Evolutionary conservation across 306 rosid species (phyloP).

Genomic region (Lathyrus sativus): DNA sequence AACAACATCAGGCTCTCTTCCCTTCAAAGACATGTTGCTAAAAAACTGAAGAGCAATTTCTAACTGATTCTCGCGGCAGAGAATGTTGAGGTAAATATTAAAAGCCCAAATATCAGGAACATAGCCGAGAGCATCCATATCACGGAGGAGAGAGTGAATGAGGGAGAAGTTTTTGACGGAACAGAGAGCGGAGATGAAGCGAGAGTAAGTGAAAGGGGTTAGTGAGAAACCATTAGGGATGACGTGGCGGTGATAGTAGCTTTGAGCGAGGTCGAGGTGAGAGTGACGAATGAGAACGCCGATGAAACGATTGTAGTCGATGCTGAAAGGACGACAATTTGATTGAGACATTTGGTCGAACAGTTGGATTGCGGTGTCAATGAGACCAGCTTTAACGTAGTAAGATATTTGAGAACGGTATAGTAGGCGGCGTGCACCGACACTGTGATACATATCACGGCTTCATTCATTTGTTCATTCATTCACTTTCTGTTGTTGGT

Average conservation of each 20-base stretch:
- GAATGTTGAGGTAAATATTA: constrained; percentile 66
- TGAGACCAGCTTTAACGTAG: constrained; percentile 69
- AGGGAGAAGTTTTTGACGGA: constrained; percentile 50
- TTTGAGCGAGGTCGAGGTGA: constrained; percentile 72
- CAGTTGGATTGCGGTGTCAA: constrained; percentile 72
- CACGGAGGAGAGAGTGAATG: constrained; percentile 60
- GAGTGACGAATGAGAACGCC: constrained; percentile 76
- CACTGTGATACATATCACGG: constrained; percentile 70
- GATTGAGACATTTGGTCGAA: constrained; percentile 89
- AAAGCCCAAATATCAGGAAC: constrained; percentile 90
- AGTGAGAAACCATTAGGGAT: constrained; percentile 73
- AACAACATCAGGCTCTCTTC: constrained; percentile 74
- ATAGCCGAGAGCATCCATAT: constrained; percentile 63
- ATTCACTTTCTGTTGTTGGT: not conserved
- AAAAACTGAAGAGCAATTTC: constrained; percentile 57
- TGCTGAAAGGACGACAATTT: constrained; percentile 65
- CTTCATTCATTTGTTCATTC: constrained; percentile 1
- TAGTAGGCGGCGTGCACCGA: constrained; percentile 77
- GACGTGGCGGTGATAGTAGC: constrained; percentile 71
- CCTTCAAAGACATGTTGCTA: constrained; percentile 50
- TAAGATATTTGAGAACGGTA: constrained; percentile 65
- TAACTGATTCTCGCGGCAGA: constrained; percentile 56
- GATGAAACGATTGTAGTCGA: constrained; percentile 87
- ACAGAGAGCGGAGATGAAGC: constrained; percentile 82
- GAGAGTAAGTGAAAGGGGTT: constrained; percentile 82